Evolutionary conservation across 2,329 filamentous ascomycete genomes (phyloP), one percentile per base, ranked within the genome.

Genomic region (Fusarium proliferatum): DNA sequence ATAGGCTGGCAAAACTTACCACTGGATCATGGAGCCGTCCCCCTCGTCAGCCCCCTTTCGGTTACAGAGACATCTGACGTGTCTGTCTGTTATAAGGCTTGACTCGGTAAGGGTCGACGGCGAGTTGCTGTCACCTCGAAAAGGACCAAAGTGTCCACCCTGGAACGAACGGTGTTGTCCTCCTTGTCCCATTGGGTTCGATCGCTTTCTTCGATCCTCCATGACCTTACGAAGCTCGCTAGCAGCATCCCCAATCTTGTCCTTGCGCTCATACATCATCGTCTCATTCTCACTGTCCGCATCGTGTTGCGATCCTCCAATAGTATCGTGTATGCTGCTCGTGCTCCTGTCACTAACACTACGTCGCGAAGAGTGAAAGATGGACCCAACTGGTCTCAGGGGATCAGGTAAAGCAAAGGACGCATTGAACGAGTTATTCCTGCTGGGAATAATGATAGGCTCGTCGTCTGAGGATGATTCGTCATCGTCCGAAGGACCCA

Each of bases 391-490:
- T 7, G 87, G 86, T 69, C 85, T 86, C 36, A 84, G 80, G 2
- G 88, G 87, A 61, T 89, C 87, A 0, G 88, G 88, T 12, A 90
- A 80, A 4, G 85, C 87, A 78, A 91, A 91, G 1, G 89, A 91
- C 21, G 82, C 77, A 52, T 79, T 80, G 62, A 91, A 91, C 2
- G 82, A 84, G 8, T 84, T 84, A 68, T 86, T 88, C 48, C 89
- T 85, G 78, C 89, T 91, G 36, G 90, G 89, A 43, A 92, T 89
- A 56, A 91, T 86, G 68, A 92, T 91, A 17, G 88, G 89, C 64
- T 92, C 90, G 61, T 92, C 90, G 69, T 92, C 90, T 8, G 86
- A 86, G 1, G 89, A 91, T 3, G 88, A 90, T 5, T 86, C 86
- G 52, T 87, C 86, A 36, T 86, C 86, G 23, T 88, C 85, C 1